Evolutionary conservation across 768 basidiomycete genomes (phyloP).

Genomic region (Pleurotus giganteus): DNA sequence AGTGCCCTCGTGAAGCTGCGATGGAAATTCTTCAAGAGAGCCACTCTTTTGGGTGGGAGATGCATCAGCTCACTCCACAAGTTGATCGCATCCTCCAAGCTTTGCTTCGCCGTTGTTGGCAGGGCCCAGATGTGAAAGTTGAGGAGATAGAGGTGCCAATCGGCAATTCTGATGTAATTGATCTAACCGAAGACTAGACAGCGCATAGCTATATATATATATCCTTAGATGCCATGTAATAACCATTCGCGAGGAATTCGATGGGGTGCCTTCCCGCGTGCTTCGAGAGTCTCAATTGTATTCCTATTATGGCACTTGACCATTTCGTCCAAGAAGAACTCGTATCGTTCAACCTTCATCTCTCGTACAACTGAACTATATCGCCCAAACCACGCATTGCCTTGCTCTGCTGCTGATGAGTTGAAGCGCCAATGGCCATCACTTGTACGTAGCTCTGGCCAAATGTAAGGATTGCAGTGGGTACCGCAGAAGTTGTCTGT

Average conservation of each 20-base stretch:
- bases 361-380: constrained; percentile 30
- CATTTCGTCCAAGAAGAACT: constrained; percentile 40
- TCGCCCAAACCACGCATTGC: constrained; percentile 41
- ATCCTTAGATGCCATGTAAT: background rate
- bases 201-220: background rate
- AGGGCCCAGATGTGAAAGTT: too few relatives aligned
- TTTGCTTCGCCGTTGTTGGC: too few relatives aligned
- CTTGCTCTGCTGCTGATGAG: constrained; percentile 36
- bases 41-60: too few relatives aligned
- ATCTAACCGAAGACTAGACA: too few relatives aligned
- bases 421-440: constrained; percentile 38
- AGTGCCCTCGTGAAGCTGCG: too few relatives aligned
- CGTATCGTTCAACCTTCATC: constrained; percentile 29
- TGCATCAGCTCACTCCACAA: too few relatives aligned
- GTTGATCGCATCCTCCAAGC: too few relatives aligned
- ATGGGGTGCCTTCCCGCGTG: background rate
- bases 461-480: constrained; percentile 31
- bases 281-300: constrained; percentile 10
- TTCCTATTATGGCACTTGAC: constrained; percentile 24
- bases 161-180: too few relatives aligned
- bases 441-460: constrained; percentile 29
- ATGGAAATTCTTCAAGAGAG: too few relatives aligned
- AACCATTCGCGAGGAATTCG: background rate
- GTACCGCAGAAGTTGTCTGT: constrained; percentile 20
- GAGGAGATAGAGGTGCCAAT: too few relatives aligned